Conservation (phyloP, 768 basidiomycete species). For the Macrolepiota albuminosa region DNA sequence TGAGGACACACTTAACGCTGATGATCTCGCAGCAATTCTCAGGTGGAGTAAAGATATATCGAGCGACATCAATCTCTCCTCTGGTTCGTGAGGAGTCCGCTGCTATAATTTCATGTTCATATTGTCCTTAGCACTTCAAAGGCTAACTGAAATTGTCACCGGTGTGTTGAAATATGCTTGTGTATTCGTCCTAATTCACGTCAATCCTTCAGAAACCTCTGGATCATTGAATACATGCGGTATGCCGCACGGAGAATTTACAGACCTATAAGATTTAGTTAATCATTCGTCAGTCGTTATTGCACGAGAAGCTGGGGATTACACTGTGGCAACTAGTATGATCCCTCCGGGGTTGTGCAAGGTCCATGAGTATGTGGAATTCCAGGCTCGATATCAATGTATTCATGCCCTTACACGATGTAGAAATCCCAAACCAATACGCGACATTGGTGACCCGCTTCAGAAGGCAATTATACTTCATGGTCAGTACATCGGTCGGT, state of each 20-base stretch:
- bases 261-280: background rate
- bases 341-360: slow-evolving; percentile 53
- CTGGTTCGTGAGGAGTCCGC: slow-evolving; percentile 31
- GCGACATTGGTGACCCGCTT: slow-evolving; percentile 55
- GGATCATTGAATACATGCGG: slow-evolving; percentile 63
- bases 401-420: background rate
- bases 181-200: background rate
- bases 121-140: slow-evolving; percentile 46
- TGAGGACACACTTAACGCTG: slow-evolving; percentile 52
- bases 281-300: slow-evolving; percentile 45
- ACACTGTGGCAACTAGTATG: slow-evolving; percentile 67
- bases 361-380: slow-evolving; percentile 57
- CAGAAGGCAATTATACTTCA: slow-evolving; percentile 65
- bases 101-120: background rate
- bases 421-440: slow-evolving; percentile 58
- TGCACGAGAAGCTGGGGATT: slow-evolving; percentile 65
- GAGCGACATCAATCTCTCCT: slow-evolving; percentile 64
- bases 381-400: background rate
- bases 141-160: slow-evolving; percentile 68
- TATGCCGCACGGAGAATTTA: slow-evolving; percentile 15
- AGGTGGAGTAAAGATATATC: slow-evolving; percentile 76
- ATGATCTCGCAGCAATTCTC: slow-evolving; percentile 63
- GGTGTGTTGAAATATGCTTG: slow-evolving; percentile 29
- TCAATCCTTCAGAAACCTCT: slow-evolving; percentile 43
- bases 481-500: slow-evolving; percentile 33